Base-by-base conservation (phyloP, 179 eudicot genomes). In the Camellia oleifera region DNA sequence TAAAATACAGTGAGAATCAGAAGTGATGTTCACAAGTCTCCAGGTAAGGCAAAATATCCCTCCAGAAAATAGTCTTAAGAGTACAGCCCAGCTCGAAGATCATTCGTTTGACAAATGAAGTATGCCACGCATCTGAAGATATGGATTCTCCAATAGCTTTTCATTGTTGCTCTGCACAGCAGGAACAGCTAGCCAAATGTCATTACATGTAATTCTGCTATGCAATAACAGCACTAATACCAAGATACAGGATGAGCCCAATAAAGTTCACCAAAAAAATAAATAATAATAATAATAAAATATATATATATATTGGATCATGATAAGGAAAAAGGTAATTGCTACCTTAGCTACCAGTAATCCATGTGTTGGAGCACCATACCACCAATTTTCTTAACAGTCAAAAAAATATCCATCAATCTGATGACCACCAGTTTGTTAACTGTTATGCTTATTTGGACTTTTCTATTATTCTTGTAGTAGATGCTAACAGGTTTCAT, bases 51-150 rank as follows among this genome's bases (percentile, higher is more conserved):
- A 58, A 60, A 26, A 52, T 32, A 57, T 3, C 77, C 48, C 70
- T 78, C 63, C 61, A 48, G 46, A 32, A 20, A 23, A 1, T 61
- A 11, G 20, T 5, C 46, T 32, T 68, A 50, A 64, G 50, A 56
- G 18, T 26, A 74, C 6, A 65, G 46, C 64, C 53, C 26, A 82
- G 82, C 77, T 84, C 86, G 87, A 77, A 77, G 87, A 84, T 91
- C 89, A 90, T 88, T 95, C 98, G 78, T 91, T 96, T 78, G 91
- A 87, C 79, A 96, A 81, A 78, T 96, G 98, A 88, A 96, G 97
- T 82, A 96, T 89, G 79, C 99, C 99, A 56, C 97, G 97, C 97
- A 96, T 94, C 87, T 96, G 99, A 84, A 96, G 99, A 83, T 96
- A 96, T 18, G 99, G 99, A 85, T 96, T 96, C 82, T 96, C 99